Conservation (phyloP, 331 rosid genomes). For the Telfairia occidentalis region DNA sequence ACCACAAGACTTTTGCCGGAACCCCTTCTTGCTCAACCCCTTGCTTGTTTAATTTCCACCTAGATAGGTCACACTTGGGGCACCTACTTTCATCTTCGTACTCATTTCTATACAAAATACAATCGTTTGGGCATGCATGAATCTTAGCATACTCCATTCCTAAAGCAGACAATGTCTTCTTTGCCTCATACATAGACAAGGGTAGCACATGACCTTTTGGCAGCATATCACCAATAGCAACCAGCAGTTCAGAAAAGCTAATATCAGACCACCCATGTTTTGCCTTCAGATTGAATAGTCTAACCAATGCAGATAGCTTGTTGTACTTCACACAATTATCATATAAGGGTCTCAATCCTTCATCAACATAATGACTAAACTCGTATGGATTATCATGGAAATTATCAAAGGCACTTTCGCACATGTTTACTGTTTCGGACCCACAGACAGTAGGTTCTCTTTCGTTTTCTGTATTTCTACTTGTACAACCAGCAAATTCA, state of each 20-base stretch:
- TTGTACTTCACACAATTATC: neutral
- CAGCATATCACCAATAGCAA: neutral
- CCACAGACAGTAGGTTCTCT: too few relatives aligned
- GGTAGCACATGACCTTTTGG: neutral
- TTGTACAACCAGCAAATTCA: too few relatives aligned
- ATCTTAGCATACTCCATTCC: constrained; percentile 12
- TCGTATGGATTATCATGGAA: too few relatives aligned
- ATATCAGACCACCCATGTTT: neutral
- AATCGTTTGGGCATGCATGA: neutral
- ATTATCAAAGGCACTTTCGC: too few relatives aligned
- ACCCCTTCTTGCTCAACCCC: neutral
- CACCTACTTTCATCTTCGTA: neutral
- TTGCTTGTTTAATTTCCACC: neutral
- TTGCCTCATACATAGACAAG: neutral
- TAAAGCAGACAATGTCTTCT: too few relatives aligned
- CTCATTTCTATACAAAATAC: neutral
- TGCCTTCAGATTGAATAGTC: neutral
- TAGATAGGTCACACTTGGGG: neutral
- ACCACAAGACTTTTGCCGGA: constrained; percentile 2
- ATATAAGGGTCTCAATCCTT: too few relatives aligned
- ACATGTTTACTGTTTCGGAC: too few relatives aligned
- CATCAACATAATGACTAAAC: too few relatives aligned
- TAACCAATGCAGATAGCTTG: neutral
- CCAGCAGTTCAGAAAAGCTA: neutral
- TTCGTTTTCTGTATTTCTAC: too few relatives aligned